These are phyloP conservation scores for Saccharomyces eubayanus DNA, from an alignment of 805 yeast species.

Conservation along the genomic window DNA sequence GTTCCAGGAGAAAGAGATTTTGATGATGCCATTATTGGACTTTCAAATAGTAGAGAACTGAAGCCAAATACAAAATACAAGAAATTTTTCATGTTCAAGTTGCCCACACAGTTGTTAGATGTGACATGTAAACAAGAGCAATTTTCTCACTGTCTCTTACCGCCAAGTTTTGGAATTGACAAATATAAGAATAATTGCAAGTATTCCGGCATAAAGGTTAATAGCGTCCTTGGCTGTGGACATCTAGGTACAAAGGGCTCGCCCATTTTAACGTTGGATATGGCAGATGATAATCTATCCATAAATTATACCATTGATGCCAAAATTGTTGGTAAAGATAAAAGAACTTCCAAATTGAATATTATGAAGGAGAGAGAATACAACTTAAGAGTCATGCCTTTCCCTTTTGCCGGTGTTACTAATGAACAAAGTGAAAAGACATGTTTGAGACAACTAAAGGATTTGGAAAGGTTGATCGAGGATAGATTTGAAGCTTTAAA, in stretches of 20 bases:
- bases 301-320: slow-evolving; percentile 50
- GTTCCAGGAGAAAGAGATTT: slow-evolving; percentile 38
- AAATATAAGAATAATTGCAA: slow-evolving; percentile 25
- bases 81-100: slow-evolving; percentile 50
- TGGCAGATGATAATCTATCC: slow-evolving; percentile 39
- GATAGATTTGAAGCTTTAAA: slow-evolving; percentile 24
- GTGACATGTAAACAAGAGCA: slow-evolving; percentile 42
- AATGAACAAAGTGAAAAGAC: slow-evolving; percentile 13
- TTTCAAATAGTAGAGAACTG: slow-evolving; percentile 41
- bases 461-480: slow-evolving; percentile 17
- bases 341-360: slow-evolving; percentile 22
- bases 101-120: slow-evolving; percentile 48
- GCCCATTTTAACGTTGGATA: slow-evolving; percentile 45
- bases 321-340: slow-evolving; percentile 42
- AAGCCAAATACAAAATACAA: slow-evolving; percentile 44
- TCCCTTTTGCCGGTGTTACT: slow-evolving; percentile 28
- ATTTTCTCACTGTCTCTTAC: slow-evolving; percentile 32
- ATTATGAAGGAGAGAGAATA: slow-evolving; percentile 32
- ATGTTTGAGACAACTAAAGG: slow-evolving; percentile 17
- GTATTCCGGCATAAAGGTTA: slow-evolving; percentile 27
- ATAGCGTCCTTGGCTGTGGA: slow-evolving; percentile 40
- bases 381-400: slow-evolving; percentile 35
- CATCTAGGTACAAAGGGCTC: slow-evolving; percentile 44
- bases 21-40: slow-evolving; percentile 43
- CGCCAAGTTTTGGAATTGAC: slow-evolving; percentile 37